Percentiles rank a stretch among this genome's conserved stretches.
Conservation (phyloP, 1,284 basidiomycete genomes). For the Paramarasmius palmivorus region DNA sequence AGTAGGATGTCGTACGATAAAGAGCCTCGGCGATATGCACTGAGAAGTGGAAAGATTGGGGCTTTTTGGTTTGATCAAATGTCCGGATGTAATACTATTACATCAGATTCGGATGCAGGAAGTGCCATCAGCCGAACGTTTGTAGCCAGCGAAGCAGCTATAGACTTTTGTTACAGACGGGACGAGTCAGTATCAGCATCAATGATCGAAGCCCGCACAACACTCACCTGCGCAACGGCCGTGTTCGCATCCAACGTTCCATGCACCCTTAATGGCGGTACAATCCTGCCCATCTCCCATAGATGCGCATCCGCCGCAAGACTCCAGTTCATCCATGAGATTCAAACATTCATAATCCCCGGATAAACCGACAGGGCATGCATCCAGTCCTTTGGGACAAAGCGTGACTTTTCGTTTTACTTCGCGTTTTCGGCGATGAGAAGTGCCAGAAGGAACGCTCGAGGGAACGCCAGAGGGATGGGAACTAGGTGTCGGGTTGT, state of each 20-base stretch:
- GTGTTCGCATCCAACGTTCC: constrained; percentile 67
- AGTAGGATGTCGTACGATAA: background rate
- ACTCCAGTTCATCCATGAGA: constrained; percentile 51
- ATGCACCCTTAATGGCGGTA: constrained; percentile 60
- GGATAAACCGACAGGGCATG: constrained; percentile 67
- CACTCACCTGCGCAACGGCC: constrained; percentile 58
- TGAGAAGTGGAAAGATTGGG: too few relatives aligned
- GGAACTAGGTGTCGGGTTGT: constrained; percentile 21
- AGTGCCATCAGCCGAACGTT: constrained; percentile 45
- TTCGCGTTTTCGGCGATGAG: constrained; percentile 30
- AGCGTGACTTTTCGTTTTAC: constrained; percentile 39
- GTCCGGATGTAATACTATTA: background rate
- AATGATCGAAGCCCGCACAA: constrained; percentile 2
- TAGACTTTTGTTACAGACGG: constrained; percentile 43
- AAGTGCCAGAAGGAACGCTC: constrained; percentile 28
- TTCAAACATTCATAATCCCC: constrained; percentile 69
- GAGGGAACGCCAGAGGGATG: constrained; percentile 34
- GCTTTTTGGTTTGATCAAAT: too few relatives aligned
- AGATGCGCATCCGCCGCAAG: constrained; percentile 75
- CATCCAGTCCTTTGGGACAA: constrained; percentile 59
- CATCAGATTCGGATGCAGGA: constrained; percentile 51
- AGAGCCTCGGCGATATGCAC: too few relatives aligned
- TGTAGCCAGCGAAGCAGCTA: constrained; percentile 59
- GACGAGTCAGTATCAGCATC: constrained; percentile 8
- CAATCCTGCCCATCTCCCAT: constrained; percentile 70